Evolutionary conservation across 495 filamentous ascomycete species (phyloP).

Genomic region (Aspergillus campestris): DNA sequence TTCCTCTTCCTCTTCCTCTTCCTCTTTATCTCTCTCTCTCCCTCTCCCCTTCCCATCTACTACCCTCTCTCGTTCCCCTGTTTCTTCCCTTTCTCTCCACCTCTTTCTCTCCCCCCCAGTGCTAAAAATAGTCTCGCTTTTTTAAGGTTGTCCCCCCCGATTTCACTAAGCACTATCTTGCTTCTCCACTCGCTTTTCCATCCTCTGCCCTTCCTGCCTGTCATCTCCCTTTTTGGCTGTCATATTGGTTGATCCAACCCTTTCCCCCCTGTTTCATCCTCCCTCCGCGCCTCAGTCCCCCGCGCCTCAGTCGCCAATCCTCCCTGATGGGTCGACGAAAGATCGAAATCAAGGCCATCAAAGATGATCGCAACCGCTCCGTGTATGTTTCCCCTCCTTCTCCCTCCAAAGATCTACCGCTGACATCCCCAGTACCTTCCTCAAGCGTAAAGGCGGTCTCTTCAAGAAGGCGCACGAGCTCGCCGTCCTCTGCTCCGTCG

Average conservation of each 20-base stretch:
- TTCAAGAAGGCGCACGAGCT: constrained; percentile 99
- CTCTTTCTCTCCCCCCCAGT: not conserved
- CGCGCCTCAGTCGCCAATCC: constrained; percentile 7
- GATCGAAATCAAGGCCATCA: constrained; percentile 99
- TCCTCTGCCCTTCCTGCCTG: constrained; percentile 2
- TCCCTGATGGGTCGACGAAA: constrained; percentile 57
- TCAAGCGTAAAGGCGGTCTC: constrained; percentile 95
- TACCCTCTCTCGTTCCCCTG: not conserved
- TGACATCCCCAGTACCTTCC: constrained; percentile 64
- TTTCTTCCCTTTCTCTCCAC: constrained; percentile 3
- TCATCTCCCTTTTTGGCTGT: not conserved
- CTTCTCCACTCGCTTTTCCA: not conserved
- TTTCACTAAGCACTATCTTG: not conserved
- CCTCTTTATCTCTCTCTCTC: constrained; percentile 1
- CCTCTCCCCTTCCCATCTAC: not conserved
- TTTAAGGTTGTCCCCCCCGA: not conserved
- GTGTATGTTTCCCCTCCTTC: constrained; percentile 59
- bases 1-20: constrained; percentile 2
- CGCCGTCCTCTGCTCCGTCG: constrained; percentile 93
- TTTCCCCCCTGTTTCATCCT: not conserved
- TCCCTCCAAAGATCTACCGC: constrained; percentile 1
- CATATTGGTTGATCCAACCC: not conserved
- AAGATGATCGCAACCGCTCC: constrained; percentile 97
- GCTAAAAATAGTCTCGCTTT: not conserved
- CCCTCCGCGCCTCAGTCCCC: constrained; percentile 1